Evolutionary conservation across 768 basidiomycete genomes (phyloP).

Genomic region (Grammothele lineata): DNA sequence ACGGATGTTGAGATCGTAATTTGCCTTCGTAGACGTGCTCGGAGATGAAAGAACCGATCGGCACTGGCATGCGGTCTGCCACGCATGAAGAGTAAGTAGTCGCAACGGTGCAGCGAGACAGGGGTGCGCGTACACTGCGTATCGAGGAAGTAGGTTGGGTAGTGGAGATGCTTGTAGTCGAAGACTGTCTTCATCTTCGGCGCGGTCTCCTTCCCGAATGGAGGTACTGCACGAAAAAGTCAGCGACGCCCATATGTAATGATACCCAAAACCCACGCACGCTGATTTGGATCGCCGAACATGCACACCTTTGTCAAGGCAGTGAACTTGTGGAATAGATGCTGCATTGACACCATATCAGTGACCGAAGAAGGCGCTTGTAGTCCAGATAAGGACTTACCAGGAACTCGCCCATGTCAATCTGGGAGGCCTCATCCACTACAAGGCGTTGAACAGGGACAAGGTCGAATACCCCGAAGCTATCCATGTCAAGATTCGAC

Average conservation of each 20-base stretch:
- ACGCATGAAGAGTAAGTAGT: background rate
- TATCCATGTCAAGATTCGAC: conserved; percentile 21
- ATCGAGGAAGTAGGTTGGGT: conserved; percentile 25
- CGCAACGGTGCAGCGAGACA: background rate
- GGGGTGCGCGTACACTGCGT: conserved; percentile 28
- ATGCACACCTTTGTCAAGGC: conserved; percentile 29
- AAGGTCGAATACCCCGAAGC: conserved; percentile 15
- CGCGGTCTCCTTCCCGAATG: conserved; percentile 29
- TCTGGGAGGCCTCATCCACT: conserved; percentile 47
- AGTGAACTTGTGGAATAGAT: conserved; percentile 29
- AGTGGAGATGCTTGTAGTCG: conserved; percentile 26
- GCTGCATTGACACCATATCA: conserved; percentile 1
- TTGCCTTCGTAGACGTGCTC: conserved; percentile 24
- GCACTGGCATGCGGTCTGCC: conserved; percentile 32
- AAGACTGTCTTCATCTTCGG: conserved; percentile 30
- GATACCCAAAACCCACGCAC: background rate
- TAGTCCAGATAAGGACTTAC: background rate
- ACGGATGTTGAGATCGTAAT: conserved; percentile 22
- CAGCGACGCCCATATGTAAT: too few species aligned
- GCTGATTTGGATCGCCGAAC: conserved; percentile 3
- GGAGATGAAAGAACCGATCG: conserved; percentile 32
- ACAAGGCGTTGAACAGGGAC: conserved; percentile 36
- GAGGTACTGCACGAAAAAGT: conserved; percentile 26
- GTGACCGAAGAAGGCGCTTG: too few species aligned
- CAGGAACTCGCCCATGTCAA: conserved; percentile 27